Evolutionary conservation across 371 early-diverging fungal species (phyloP).

Genomic region (Blakeslea trispora): DNA sequence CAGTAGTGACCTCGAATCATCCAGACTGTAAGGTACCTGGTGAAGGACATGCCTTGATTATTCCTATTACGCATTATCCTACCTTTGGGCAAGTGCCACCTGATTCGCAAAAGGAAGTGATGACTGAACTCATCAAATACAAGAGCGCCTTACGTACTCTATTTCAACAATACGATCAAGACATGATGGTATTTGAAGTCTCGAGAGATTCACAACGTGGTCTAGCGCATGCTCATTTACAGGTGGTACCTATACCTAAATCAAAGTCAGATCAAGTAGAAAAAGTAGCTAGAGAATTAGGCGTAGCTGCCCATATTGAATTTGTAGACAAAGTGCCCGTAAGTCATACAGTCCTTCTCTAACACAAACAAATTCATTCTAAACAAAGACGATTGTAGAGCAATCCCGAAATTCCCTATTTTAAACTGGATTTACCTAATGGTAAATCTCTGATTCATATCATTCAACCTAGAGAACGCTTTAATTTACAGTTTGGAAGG

Average conservation of each 20-base stretch:
- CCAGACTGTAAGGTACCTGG: conserved; percentile 51
- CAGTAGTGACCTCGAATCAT: conserved; percentile 41
- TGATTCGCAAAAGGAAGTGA: conserved; percentile 41
- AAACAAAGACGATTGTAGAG: too few relatives aligned
- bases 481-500: conserved; percentile 78
- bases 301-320: conserved; percentile 33
- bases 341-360: too few relatives aligned
- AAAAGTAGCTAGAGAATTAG: conserved; percentile 36
- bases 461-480: conserved; percentile 45
- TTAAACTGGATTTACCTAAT: conserved; percentile 68
- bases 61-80: conserved; percentile 73
- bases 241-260: conserved; percentile 58
- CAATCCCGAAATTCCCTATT: conserved; percentile 48
- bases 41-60: conserved; percentile 71
- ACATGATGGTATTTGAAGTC: conserved; percentile 73
- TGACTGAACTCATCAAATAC: conserved; percentile 62
- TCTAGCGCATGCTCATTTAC: conserved; percentile 65
- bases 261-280: conserved; percentile 39
- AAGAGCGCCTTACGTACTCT: conserved; percentile 52
- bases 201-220: conserved; percentile 49
- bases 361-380: too few relatives aligned
- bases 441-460: conserved; percentile 49
- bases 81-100: conserved; percentile 51
- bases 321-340: conserved; percentile 49
- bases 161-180: conserved; percentile 53